A percentile compares a stretch with the other conserved stretches of the same genome.
phyloP scores from a whole-genome alignment of 352 stramenopile genomes.

The Pythium volutum region DNA sequence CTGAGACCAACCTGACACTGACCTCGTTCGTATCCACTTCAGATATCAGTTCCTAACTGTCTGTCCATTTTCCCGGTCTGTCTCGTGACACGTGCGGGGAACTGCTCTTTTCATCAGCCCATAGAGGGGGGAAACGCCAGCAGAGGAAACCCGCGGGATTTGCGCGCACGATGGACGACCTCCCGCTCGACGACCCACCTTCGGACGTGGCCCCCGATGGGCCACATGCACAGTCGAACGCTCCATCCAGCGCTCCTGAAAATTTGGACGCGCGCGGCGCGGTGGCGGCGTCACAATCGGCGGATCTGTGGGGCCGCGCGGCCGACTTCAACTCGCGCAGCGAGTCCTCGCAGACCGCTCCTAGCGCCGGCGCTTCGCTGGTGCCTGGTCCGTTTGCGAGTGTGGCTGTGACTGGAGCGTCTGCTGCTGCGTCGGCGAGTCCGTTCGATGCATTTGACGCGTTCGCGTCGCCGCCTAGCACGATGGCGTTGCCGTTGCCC shows the following conservation, averaged over 20 bases:
- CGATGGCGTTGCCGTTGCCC: background rate
- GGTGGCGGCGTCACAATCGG: background rate
- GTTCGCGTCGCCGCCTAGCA: background rate
- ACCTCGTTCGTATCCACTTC: background rate
- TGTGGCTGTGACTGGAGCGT: background rate
- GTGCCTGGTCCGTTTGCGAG: background rate
- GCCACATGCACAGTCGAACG: background rate
- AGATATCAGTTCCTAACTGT: conserved; percentile 1
- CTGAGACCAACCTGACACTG: background rate
- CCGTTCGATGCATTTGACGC: conserved; percentile 22
- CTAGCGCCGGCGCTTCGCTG: too few species aligned
- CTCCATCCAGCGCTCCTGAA: background rate
- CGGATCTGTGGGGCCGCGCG: background rate
- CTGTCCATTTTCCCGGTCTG: background rate
- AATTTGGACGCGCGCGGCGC: background rate
- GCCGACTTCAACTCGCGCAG: background rate
- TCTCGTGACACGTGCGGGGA: background rate
- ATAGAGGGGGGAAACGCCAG: background rate
- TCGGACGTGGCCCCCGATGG: background rate
- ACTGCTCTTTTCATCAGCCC: background rate
- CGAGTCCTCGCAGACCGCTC: too few species aligned
- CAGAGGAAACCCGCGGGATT: background rate
- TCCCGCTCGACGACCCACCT: conserved; percentile 6
- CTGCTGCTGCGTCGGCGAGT: background rate
- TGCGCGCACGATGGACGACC: conserved; percentile 11